A percentile compares a stretch with the other conserved stretches of the same genome.
phyloP scores from a whole-genome alignment of 2,329 filamentous ascomycete genomes.

The Thyridium curvatum region DNA sequence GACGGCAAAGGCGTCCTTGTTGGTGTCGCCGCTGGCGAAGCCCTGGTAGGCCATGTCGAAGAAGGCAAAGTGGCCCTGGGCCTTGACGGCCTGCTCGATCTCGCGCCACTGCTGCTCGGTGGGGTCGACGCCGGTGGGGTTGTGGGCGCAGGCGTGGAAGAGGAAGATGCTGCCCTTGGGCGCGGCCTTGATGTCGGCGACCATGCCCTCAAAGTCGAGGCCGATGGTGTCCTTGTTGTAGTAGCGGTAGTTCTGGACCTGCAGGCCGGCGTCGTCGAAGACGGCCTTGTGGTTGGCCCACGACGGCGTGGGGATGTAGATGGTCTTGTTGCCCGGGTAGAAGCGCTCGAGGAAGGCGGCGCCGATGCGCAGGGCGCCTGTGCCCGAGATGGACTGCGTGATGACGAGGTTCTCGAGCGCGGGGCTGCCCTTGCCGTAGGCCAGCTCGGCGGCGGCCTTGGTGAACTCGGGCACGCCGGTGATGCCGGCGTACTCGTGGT shows the following conservation, averaged over 20 bases:
- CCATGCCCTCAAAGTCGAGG: conserved; percentile 91
- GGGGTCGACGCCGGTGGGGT: conserved; percentile 94
- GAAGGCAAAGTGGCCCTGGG: conserved; percentile 84
- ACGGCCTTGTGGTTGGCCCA: conserved; percentile 99
- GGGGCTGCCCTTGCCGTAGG: conserved; percentile 70
- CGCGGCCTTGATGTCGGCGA: conserved; percentile 83
- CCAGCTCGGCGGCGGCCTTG: conserved; percentile 81
- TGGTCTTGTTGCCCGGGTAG: conserved; percentile 86
- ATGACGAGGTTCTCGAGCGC: conserved; percentile 78
- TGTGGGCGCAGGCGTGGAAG: conserved; percentile 95
- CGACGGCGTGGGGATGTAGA: conserved; percentile 93
- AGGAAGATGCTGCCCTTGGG: conserved; percentile 84
- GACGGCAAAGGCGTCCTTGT: conserved; percentile 89
- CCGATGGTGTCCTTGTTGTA: conserved; percentile 99
- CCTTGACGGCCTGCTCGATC: conserved; percentile 82
- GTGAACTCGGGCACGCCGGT: conserved; percentile 94
- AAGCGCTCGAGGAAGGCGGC: conserved; percentile 88
- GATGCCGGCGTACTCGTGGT: conserved; percentile 98
- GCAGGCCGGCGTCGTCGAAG: conserved; percentile 86
- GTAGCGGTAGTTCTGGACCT: conserved; percentile 95
- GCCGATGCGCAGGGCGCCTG: conserved; percentile 89
- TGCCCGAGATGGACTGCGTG: conserved; percentile 97
- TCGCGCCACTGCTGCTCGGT: conserved; percentile 87
- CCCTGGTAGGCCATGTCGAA: conserved; percentile 99
- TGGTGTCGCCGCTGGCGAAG: conserved; percentile 86